A percentile compares a stretch with the other conserved stretches of the same genome.
phyloP scores from a whole-genome alignment of 306 rosid genomes.

The Prunus mongolica region DNA sequence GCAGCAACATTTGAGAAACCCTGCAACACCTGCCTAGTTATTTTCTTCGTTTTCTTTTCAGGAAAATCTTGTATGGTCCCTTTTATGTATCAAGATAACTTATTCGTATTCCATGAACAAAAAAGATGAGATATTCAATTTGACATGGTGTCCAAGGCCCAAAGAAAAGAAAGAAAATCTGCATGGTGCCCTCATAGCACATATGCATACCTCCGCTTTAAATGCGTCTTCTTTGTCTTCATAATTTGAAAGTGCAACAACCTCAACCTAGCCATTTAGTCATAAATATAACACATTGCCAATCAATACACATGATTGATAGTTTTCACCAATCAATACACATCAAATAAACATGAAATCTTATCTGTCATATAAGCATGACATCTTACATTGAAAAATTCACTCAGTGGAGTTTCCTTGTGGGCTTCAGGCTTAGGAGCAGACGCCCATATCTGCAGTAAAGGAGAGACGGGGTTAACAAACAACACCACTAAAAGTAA shows the following conservation, averaged over 20 bases:
- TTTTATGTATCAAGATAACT: too few species aligned
- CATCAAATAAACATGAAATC: background rate
- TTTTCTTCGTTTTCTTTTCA: too few species aligned
- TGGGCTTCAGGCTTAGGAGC: slow-evolving; percentile 94
- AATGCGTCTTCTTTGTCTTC: slow-evolving; percentile 98
- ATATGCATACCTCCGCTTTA: slow-evolving; percentile 69
- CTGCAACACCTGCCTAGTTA: too few species aligned
- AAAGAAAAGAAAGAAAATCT: too few species aligned
- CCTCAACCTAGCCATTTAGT: slow-evolving; percentile 76
- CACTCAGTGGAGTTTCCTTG: slow-evolving; percentile 82
- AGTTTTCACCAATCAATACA: too few species aligned
- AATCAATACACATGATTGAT: background rate
- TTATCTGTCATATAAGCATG: slow-evolving; percentile 2
- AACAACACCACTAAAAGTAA: slow-evolving; percentile 9
- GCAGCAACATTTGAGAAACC: too few species aligned
- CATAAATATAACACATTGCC: slow-evolving; percentile 31
- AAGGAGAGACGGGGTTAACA: background rate
- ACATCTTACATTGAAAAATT: slow-evolving; percentile 76
- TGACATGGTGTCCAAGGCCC: too few species aligned
- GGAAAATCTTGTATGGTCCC: too few species aligned
- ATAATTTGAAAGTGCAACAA: slow-evolving; percentile 90
- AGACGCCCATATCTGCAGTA: slow-evolving; percentile 87
- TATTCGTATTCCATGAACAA: too few species aligned
- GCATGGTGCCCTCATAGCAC: too few species aligned
- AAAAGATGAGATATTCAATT: background rate